These are phyloP conservation scores for Onygena corvina DNA, from an alignment of 2,329 filamentous ascomycete genomes.

Conservation along the genomic window DNA sequence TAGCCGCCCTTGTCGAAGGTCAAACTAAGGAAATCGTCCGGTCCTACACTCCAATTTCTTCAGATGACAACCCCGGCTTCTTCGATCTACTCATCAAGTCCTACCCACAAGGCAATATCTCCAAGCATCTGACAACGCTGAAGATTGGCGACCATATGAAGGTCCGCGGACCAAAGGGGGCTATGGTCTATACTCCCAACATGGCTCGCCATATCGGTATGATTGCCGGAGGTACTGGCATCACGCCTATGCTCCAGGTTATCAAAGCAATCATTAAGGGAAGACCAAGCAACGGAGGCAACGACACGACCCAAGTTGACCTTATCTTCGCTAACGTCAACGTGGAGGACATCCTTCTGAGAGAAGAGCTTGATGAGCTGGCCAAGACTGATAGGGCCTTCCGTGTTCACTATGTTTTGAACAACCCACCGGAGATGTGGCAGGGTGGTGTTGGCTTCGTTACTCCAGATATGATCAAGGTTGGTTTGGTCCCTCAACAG, in stretches of 20 bases:
- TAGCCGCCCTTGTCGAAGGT: slow-evolving; percentile 70
- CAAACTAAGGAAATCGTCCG: slow-evolving; percentile 71
- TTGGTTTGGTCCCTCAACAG: slow-evolving; percentile 32
- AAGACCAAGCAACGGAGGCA: slow-evolving; percentile 50
- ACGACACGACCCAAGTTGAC: slow-evolving; percentile 79
- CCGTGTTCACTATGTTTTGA: slow-evolving; percentile 86
- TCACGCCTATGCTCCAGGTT: slow-evolving; percentile 97
- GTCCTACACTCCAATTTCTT: slow-evolving; percentile 85
- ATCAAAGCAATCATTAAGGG: slow-evolving; percentile 80
- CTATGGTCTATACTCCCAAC: slow-evolving; percentile 94
- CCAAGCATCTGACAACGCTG: slow-evolving; percentile 75
- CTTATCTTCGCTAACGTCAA: slow-evolving; percentile 97
- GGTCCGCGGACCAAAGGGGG: slow-evolving; percentile 87
- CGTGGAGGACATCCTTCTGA: slow-evolving; percentile 78
- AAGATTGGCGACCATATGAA: slow-evolving; percentile 77
- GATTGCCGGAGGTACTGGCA: slow-evolving; percentile 94
- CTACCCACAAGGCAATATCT: slow-evolving; percentile 96
- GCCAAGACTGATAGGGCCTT: slow-evolving; percentile 66
- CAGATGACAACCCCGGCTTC: slow-evolving; percentile 77
- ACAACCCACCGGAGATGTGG: slow-evolving; percentile 90
- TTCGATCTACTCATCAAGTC: slow-evolving; percentile 97
- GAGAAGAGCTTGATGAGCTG: slow-evolving; percentile 77
- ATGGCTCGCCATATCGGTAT: slow-evolving; percentile 95
- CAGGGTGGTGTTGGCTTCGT: slow-evolving; percentile 88
- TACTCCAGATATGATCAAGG: slow-evolving; percentile 88